Evolutionary conservation across 2,329 filamentous ascomycete genomes (phyloP).

Genomic region (Lachnellula arida): DNA sequence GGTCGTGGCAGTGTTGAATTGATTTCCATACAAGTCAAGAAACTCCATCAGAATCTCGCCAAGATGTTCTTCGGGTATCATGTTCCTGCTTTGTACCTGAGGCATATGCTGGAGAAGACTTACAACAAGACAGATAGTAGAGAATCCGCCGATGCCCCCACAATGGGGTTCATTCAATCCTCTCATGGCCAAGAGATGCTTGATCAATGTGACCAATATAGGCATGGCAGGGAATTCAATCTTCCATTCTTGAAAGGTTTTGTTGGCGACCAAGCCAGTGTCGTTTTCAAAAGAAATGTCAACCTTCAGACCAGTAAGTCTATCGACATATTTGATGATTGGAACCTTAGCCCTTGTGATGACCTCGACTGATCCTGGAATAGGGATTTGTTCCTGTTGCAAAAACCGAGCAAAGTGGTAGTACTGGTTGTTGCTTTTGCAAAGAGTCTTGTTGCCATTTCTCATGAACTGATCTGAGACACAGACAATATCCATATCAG

Average conservation of each 20-base stretch:
- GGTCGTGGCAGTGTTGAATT: conserved; percentile 64
- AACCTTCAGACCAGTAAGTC: conserved; percentile 71
- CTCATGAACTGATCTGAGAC: conserved; percentile 57
- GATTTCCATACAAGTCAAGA: conserved; percentile 81
- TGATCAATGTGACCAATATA: conserved; percentile 78
- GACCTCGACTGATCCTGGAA: conserved; percentile 55
- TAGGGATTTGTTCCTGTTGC: conserved; percentile 50
- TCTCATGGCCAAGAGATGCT: conserved; percentile 87
- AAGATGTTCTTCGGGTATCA: conserved; percentile 61
- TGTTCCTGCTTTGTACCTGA: conserved; percentile 55
- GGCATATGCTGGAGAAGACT: conserved; percentile 82
- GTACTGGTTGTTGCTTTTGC: conserved; percentile 36
- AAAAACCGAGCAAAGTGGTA: conserved; percentile 61
- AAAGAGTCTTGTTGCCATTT: conserved; percentile 44
- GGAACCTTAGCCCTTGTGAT: conserved; percentile 80
- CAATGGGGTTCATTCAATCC: conserved; percentile 87
- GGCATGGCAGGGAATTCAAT: conserved; percentile 77
- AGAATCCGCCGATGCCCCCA: conserved; percentile 90
- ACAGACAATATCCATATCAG: conserved; percentile 91
- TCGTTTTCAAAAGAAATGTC: conserved; percentile 95
- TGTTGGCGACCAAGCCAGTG: conserved; percentile 72
- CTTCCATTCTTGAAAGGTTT: conserved; percentile 80
- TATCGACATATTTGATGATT: conserved; percentile 85
- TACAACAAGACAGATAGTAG: conserved; percentile 88
- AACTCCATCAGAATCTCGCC: conserved; percentile 83